Conservation (phyloP, 2,329 filamentous ascomycete species). For the Davidsoniella virescens region DNA sequence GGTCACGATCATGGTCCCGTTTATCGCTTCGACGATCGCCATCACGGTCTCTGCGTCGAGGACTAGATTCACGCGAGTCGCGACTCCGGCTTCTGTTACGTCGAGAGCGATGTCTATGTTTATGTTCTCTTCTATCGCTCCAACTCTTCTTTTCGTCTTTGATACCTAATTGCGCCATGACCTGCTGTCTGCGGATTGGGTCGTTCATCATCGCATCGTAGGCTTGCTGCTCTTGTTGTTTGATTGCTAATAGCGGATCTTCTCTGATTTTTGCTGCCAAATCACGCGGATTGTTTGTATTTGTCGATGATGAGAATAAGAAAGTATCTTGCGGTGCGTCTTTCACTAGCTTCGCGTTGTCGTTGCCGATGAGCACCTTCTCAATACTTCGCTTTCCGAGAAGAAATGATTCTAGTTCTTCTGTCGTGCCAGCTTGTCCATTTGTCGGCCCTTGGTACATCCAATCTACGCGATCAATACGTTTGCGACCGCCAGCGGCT, state of each 20-base stretch:
- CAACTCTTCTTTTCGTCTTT: constrained; percentile 25
- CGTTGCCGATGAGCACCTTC: constrained; percentile 59
- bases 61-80: constrained; percentile 7
- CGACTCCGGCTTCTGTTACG: constrained; percentile 6
- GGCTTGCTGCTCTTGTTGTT: constrained; percentile 72
- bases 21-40: constrained; percentile 6
- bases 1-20: neutral
- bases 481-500: constrained; percentile 66
- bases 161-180: constrained; percentile 48
- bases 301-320: constrained; percentile 34
- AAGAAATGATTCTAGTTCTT: constrained; percentile 88
- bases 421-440: constrained; percentile 58
- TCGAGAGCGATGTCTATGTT: constrained; percentile 4
- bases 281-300: constrained; percentile 61
- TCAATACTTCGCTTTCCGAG: constrained; percentile 88
- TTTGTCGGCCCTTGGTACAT: constrained; percentile 85
- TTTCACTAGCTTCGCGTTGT: constrained; percentile 69
- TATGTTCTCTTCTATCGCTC: constrained; percentile 16
- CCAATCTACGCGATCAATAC: constrained; percentile 80
- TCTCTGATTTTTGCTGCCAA: constrained; percentile 74
- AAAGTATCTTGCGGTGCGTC: constrained; percentile 43
- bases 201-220: constrained; percentile 71
- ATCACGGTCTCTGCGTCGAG: neutral
- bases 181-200: constrained; percentile 47
- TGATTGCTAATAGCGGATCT: constrained; percentile 85